phyloP scores from a whole-genome alignment of 495 filamentous ascomycete species.

The Penicillium fimorum region DNA sequence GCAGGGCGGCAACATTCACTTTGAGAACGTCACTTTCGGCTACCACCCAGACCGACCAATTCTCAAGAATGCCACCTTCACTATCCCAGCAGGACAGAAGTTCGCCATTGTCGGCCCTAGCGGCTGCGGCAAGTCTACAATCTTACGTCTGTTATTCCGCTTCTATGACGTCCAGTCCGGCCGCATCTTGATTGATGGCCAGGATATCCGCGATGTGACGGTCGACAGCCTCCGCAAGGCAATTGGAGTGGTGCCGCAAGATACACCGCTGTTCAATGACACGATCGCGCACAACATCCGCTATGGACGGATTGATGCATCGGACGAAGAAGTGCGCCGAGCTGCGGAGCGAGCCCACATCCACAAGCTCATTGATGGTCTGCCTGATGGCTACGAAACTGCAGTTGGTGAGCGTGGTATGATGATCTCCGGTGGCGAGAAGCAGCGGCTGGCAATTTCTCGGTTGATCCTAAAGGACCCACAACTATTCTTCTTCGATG shows the following conservation, averaged over 20 bases:
- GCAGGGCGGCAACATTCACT: slow-evolving; percentile 82
- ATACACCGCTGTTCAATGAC: slow-evolving; percentile 95
- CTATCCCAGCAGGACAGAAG: slow-evolving; percentile 93
- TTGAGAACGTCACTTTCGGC: slow-evolving; percentile 93
- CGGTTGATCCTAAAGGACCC: slow-evolving; percentile 89
- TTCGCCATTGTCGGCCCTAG: slow-evolving; percentile 93
- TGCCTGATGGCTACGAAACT: slow-evolving; percentile 86
- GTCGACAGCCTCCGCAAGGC: slow-evolving; percentile 77
- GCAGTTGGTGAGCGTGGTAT: slow-evolving; percentile 94
- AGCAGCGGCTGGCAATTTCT: slow-evolving; percentile 87
- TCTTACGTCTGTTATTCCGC: slow-evolving; percentile 86
- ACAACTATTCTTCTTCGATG: slow-evolving; percentile 91
- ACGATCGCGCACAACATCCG: slow-evolving; percentile 92
- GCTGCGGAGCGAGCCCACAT: slow-evolving; percentile 81
- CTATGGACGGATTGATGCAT: slow-evolving; percentile 85
- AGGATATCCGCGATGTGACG: slow-evolving; percentile 82
- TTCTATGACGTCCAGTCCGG: slow-evolving; percentile 90
- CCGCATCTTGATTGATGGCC: slow-evolving; percentile 86
- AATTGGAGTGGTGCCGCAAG: slow-evolving; percentile 96
- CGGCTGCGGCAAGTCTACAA: slow-evolving; percentile 94
- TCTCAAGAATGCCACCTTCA: slow-evolving; percentile 77
- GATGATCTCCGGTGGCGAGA: slow-evolving; percentile 98
- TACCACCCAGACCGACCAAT: slow-evolving; percentile 88
- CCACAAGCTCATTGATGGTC: slow-evolving; percentile 71
- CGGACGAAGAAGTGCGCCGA: slow-evolving; percentile 65